phyloP scores from a whole-genome alignment of 371 early-diverging fungal species.

The Mucor piriformis region DNA sequence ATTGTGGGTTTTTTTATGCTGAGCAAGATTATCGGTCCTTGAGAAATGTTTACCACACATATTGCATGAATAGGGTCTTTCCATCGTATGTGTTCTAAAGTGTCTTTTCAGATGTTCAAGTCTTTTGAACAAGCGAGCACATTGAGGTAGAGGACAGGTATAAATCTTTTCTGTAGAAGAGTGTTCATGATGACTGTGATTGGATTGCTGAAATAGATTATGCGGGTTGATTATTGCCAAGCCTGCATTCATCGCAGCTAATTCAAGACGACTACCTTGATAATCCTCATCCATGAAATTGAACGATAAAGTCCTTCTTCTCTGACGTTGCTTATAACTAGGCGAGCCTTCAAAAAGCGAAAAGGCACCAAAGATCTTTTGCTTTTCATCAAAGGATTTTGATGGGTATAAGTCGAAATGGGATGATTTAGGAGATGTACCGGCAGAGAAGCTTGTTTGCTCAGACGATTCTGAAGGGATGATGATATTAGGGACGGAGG shows the following conservation, averaged over 20 bases:
- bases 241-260: conserved; percentile 20
- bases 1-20: conserved; percentile 81
- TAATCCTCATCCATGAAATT: background rate
- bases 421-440: conserved; percentile 10
- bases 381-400: conserved; percentile 9
- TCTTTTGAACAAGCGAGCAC: conserved; percentile 67
- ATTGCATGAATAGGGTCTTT: conserved; percentile 73
- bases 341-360: conserved; percentile 67
- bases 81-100: conserved; percentile 78
- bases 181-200: background rate
- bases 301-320: conserved; percentile 55
- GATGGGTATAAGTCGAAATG: background rate
- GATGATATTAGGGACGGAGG: conserved; percentile 7
- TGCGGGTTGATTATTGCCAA: conserved; percentile 11
- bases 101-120: conserved; percentile 86
- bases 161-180: conserved; percentile 5
- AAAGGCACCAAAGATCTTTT: conserved; percentile 56
- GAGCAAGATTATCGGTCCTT: conserved; percentile 81
- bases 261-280: conserved; percentile 5
- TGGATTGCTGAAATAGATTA: conserved; percentile 2
- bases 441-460: conserved; percentile 10
- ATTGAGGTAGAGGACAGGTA: conserved; percentile 45
- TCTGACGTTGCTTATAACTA: conserved; percentile 66
- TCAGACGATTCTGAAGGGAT: background rate
- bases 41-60: conserved; percentile 83